phyloP scores from a whole-genome alignment of 257 asterid genomes.

The Solanum sejunctum region DNA sequence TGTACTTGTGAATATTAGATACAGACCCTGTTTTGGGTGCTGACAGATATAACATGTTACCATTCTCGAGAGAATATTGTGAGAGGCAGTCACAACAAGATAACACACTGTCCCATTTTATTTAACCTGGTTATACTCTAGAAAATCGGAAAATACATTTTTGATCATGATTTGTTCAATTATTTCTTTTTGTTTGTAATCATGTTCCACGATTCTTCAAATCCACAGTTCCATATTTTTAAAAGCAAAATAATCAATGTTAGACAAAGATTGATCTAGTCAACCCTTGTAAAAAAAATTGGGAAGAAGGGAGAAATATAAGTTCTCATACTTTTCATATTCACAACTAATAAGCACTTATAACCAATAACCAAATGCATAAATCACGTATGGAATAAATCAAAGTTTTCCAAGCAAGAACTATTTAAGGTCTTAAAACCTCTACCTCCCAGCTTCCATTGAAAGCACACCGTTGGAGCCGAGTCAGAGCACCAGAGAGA shows the following conservation, averaged over 20 bases:
- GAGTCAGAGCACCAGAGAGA: slow-evolving; percentile 92
- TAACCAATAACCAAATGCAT: neutral
- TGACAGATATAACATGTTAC: neutral
- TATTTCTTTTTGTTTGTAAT: neutral
- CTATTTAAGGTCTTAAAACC: neutral
- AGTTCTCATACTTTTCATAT: neutral
- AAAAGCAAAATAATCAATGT: neutral
- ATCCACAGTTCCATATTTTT: neutral
- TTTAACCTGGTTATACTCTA: neutral
- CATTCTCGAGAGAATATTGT: neutral
- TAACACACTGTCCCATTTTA: neutral
- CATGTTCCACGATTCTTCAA: neutral
- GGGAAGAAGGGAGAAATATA: neutral
- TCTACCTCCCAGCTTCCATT: slow-evolving; percentile 99
- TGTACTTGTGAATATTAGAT: neutral
- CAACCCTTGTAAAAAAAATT: neutral
- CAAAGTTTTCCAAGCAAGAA: neutral
- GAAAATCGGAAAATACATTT: neutral
- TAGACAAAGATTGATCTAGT: neutral
- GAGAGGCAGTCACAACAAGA: neutral
- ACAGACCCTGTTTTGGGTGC: neutral
- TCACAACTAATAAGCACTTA: neutral
- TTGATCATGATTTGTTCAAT: neutral
- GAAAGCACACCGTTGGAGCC: slow-evolving; percentile 97
- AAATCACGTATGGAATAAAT: neutral